phyloP scores from a whole-genome alignment of 169 alveolate species.

The Cryptosporidium canis region DNA sequence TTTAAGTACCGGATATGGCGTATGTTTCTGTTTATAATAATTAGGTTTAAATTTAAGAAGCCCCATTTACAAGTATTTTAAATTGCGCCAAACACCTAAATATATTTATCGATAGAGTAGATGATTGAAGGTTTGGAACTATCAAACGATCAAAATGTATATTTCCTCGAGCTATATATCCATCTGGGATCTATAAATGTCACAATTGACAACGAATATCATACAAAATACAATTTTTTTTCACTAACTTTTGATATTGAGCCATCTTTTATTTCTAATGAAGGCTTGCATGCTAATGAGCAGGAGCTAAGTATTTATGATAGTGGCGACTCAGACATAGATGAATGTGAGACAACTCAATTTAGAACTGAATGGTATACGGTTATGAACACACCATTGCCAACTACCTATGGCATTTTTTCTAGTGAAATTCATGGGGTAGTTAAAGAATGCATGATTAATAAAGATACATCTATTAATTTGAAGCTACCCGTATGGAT shows the following conservation, averaged over 20 bases:
- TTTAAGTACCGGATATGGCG: too few species aligned
- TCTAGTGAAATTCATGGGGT: conserved; percentile 7
- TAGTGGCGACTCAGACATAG: conserved; percentile 25
- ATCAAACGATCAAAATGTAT: background rate
- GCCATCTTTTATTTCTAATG: conserved; percentile 19
- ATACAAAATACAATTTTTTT: background rate
- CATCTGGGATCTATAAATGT: conserved; percentile 16
- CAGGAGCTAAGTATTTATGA: background rate
- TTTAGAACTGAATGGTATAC: conserved; percentile 39
- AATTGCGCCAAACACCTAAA: background rate
- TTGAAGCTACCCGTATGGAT: conserved; percentile 35
- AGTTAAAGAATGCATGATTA: conserved; percentile 32
- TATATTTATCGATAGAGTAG: background rate
- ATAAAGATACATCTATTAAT: background rate
- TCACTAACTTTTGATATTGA: conserved; percentile 32
- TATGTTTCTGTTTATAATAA: background rate
- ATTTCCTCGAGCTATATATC: conserved; percentile 11
- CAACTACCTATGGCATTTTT: conserved; percentile 4
- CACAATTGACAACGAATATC: conserved; percentile 15
- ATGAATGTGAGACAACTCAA: background rate
- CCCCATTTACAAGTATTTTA: background rate
- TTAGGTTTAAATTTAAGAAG: background rate
- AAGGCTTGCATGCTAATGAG: background rate
- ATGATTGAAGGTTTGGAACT: background rate
- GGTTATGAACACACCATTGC: background rate